Evolutionary conservation across 2,329 filamentous ascomycete genomes (phyloP).

Genomic region (Colletotrichum lini): DNA sequence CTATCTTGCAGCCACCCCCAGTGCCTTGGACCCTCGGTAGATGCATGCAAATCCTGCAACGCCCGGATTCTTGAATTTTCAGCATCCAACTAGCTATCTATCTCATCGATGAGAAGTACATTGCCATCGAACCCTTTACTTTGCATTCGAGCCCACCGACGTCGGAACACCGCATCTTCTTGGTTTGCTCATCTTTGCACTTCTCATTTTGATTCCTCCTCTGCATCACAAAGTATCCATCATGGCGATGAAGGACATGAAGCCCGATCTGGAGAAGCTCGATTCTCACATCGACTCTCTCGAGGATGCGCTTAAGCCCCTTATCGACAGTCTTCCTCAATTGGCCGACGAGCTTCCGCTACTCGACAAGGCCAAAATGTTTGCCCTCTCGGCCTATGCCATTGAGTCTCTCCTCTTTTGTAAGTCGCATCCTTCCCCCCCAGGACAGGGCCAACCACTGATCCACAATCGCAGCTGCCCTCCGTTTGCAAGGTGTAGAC

Average conservation of each 20-base stretch:
- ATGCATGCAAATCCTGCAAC: constrained; percentile 35
- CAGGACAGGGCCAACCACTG: background rate
- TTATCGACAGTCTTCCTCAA: constrained; percentile 77
- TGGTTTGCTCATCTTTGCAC: no score
- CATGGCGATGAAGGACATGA: constrained; percentile 69
- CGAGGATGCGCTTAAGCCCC: constrained; percentile 80
- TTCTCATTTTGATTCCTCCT: background rate
- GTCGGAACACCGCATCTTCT: background rate
- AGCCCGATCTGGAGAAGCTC: constrained; percentile 79
- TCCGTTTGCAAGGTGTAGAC: constrained; percentile 84
- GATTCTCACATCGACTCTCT: constrained; percentile 85
- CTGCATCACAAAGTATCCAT: constrained; percentile 13
- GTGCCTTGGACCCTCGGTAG: constrained; percentile 20
- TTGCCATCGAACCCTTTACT: background rate
- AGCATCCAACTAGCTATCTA: constrained; percentile 12
- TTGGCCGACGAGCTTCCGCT: constrained; percentile 85
- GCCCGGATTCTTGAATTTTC: constrained; percentile 39
- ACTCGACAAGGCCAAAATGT: constrained; percentile 95
- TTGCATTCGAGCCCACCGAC: constrained; percentile 6
- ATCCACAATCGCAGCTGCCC: constrained; percentile 67
- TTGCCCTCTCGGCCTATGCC: constrained; percentile 88
- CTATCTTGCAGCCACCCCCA: constrained; percentile 5
- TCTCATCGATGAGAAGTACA: constrained; percentile 17
- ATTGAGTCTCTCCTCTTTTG: constrained; percentile 93
- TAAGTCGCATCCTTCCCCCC: constrained; percentile 56